Evolutionary conservation across 2,329 filamentous ascomycete species (phyloP), one percentile per base, ranked within the genome.

Genomic region (Chaetomium sp.): DNA sequence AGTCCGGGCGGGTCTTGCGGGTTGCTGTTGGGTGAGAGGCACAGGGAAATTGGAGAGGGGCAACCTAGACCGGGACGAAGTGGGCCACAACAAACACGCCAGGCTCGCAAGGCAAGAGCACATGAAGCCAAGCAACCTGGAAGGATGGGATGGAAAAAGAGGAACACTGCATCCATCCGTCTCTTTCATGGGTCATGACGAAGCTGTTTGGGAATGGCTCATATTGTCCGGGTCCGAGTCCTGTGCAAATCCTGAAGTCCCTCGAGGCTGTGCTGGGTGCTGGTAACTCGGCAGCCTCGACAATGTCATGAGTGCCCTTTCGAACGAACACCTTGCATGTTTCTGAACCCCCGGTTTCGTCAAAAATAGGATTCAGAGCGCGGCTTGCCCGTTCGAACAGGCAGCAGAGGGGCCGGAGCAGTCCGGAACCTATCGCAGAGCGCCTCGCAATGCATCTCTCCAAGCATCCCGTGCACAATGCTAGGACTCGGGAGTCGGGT

Each of bases 31-130:
- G 56, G 50, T 13, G 23, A 33, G 47, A 58, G 54, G 58, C 53
- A 38, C 64, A 49, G 57, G 60, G 57, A 63, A 61, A 63, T 63
- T 63, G 45, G 27, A n/a, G 57, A 54, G 57, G 64, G 57, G 57
- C 55, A 60, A 45, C n/a, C n/a, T n/a, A n/a, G 60, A 54, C 64
- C 53, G 50, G 35, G 29, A 19, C 16, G 4, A 23, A 60, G 47
- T 42, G 31, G 49, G 47, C 35, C 55, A 57, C n/a, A 57, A 57
- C 55, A 57, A 49, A 58, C 61, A 59, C 16, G 29, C 33, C 21
- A 16, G 49, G 19, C 21, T 13, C 23, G 27, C 50, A 38, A 38
- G 45, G n/a, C 42, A 8, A 27, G 21, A 25, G 23, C 49, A 51
- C 21, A 31, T 31, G 51, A 27, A 33, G 27, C 27, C 27, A 29